Conservation (phyloP, 2,329 filamentous ascomycete species). For the Aureobasidium sp. region DNA sequence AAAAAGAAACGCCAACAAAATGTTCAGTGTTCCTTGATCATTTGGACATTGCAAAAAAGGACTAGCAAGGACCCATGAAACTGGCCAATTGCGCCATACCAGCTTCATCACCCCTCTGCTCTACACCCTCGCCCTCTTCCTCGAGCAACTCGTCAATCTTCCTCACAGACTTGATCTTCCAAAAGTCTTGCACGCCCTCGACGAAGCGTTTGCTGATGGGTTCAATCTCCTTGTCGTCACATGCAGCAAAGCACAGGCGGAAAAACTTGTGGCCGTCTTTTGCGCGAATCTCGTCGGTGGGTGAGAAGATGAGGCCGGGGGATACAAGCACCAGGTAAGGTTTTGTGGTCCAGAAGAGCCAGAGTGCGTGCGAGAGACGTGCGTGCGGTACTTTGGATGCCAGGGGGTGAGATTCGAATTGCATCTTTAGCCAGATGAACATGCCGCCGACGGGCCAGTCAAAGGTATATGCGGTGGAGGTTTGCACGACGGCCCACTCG, state of each 20-base stretch:
- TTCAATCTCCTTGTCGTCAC: conserved; percentile 61
- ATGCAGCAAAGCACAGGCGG: conserved; percentile 77
- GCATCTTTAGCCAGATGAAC: conserved; percentile 77
- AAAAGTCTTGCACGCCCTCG: conserved; percentile 65
- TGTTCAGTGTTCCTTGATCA: too few relatives aligned
- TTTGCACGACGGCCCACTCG: conserved; percentile 69
- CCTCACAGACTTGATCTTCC: conserved; percentile 59
- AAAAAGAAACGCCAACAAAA: too few relatives aligned
- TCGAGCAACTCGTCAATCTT: conserved; percentile 56
- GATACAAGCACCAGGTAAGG: conserved; percentile 62
- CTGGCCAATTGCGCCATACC: conserved; percentile 3
- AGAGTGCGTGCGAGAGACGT: conserved; percentile 56
- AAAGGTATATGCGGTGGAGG: conserved; percentile 67
- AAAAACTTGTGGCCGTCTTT: conserved; percentile 62
- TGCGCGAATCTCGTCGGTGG: conserved; percentile 51
- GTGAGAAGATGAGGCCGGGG: conserved; percentile 66
- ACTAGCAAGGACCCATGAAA: conserved; percentile 13
- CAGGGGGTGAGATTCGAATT: conserved; percentile 66
- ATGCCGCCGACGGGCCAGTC: conserved; percentile 78
- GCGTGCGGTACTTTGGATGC: conserved; percentile 44
- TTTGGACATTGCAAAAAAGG: background rate
- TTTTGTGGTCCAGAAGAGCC: conserved; percentile 61
- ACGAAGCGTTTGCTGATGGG: conserved; percentile 56
- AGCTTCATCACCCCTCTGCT: conserved; percentile 4
- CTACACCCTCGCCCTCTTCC: conserved; percentile 25